Base-by-base conservation (phyloP, 352 stramenopile genomes). In the Globisporangium cylindrosporum region DNA sequence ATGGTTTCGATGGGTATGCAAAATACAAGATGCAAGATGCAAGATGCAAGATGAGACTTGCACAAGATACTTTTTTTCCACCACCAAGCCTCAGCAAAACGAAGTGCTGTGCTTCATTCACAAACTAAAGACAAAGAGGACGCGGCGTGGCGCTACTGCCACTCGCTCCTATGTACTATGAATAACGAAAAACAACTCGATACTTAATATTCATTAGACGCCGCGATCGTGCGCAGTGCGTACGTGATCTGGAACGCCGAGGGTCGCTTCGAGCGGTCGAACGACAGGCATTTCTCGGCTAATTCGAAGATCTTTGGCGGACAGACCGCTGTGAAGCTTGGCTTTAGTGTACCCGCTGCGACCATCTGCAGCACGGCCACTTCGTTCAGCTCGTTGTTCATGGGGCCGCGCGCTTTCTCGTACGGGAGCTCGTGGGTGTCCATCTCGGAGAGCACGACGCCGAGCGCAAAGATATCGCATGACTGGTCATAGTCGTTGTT, bases 301-400 rank as follows among this genome's bases (percentile, higher is more conserved):
- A 86, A 29, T 27, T 77, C 64, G n/a, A 74, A 43, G 32, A 86
- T 73, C 15, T 66, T 61, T 4, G 58, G 14, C 3, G 76, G 76
- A 38, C 74, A 83, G 3, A 38, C 10, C 5, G 27, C n/a, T 10
- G 69, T 72, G 43, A 84, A 83, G 14, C 64, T 73, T 3, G 78
- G 78, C 3, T 53, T 32, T 12, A 86, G 54, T 14, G 70, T 73
- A 0, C 78, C 78, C 2, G 54, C 57, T 1, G 76, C 74, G 20
- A 86, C 76, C 67, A 82, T 80, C 48, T 79, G 74, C 41, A 86
- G 62, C n/a, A 86, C 57, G 0, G 76, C 75, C 8, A 82, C 70
- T 36, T 81, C 73, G 3, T 68, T 66, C 25, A 86, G 59, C 41
- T 59, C 68, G 54, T 81, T 83, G 54, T 68, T 64, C 18, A 46